Conservation (phyloP, 129 eudicot species). For the Heracleum sosnowskyi region DNA sequence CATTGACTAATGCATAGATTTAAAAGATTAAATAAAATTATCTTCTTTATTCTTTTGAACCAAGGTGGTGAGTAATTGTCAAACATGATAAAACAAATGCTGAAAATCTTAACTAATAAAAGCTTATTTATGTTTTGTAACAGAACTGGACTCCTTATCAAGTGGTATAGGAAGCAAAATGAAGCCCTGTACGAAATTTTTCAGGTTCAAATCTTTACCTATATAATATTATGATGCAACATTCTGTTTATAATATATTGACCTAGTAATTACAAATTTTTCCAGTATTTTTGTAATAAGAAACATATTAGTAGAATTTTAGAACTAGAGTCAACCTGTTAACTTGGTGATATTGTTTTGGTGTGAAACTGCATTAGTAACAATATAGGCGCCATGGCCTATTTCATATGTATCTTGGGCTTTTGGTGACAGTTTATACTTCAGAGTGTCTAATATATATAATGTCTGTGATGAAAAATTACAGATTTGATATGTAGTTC, state of each 20-base stretch:
- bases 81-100: neutral
- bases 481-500: neutral
- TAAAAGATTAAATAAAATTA: no score
- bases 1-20: neutral
- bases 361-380: neutral
- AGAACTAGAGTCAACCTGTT: neutral
- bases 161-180: conserved; percentile 95
- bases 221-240: conserved; percentile 18
- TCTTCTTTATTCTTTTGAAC: neutral
- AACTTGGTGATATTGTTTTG: neutral
- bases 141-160: conserved; percentile 67
- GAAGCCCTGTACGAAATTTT: conserved; percentile 99
- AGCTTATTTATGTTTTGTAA: conserved; percentile 62
- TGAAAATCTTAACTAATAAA: conserved; percentile 36
- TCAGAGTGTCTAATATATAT: neutral
- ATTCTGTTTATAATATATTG: neutral
- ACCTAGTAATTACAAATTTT: neutral
- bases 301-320: neutral
- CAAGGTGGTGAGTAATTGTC: neutral
- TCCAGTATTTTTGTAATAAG: neutral
- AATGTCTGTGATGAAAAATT: neutral
- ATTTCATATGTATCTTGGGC: neutral
- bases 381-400: neutral
- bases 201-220: conserved; percentile 65
- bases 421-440: no score